phyloP scores from a whole-genome alignment of 1,139 yeast species.

The Zygoascus sp. region DNA sequence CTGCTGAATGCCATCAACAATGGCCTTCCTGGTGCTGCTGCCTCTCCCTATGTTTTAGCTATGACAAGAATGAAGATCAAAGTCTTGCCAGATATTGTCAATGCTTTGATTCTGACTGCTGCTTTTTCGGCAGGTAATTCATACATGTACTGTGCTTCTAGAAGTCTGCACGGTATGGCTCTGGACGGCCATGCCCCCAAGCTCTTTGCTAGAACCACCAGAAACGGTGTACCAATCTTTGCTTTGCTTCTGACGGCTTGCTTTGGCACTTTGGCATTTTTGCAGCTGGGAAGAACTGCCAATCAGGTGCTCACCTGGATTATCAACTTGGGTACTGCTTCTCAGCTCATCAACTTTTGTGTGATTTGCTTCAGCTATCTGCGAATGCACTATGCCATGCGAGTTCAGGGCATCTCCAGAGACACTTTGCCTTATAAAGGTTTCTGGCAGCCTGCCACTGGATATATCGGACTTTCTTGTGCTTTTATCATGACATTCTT shows the following conservation, averaged over 20 bases:
- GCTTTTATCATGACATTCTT: slow-evolving; percentile 59
- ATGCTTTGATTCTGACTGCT: slow-evolving; percentile 55
- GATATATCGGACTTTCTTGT: slow-evolving; percentile 40
- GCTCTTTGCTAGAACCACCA: slow-evolving; percentile 42
- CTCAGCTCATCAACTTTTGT: slow-evolving; percentile 69
- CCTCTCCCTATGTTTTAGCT: slow-evolving; percentile 62
- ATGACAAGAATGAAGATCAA: slow-evolving; percentile 50
- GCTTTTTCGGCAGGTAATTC: slow-evolving; percentile 74
- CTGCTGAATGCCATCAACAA: slow-evolving; percentile 41
- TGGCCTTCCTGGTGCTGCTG: slow-evolving; percentile 55
- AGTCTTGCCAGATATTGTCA: slow-evolving; percentile 59
- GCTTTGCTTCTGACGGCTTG: slow-evolving; percentile 45
- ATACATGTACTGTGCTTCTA: slow-evolving; percentile 59
- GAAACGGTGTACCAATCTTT: slow-evolving; percentile 56
- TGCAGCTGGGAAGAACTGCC: slow-evolving; percentile 58
- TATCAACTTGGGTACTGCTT: slow-evolving; percentile 71
- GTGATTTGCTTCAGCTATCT: slow-evolving; percentile 59
- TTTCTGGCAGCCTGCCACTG: slow-evolving; percentile 55
- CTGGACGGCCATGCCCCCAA: slow-evolving; percentile 50
- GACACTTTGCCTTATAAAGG: slow-evolving; percentile 50
- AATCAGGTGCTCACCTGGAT: slow-evolving; percentile 69
- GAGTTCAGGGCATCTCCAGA: slow-evolving; percentile 54
- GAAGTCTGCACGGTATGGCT: slow-evolving; percentile 58
- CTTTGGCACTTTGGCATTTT: slow-evolving; percentile 47
- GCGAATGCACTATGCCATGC: slow-evolving; percentile 60